Percentiles rank a stretch among this genome's conserved stretches.
phyloP scores from a whole-genome alignment of 2,329 filamentous ascomycete genomes.

The Fusarium sp. region DNA sequence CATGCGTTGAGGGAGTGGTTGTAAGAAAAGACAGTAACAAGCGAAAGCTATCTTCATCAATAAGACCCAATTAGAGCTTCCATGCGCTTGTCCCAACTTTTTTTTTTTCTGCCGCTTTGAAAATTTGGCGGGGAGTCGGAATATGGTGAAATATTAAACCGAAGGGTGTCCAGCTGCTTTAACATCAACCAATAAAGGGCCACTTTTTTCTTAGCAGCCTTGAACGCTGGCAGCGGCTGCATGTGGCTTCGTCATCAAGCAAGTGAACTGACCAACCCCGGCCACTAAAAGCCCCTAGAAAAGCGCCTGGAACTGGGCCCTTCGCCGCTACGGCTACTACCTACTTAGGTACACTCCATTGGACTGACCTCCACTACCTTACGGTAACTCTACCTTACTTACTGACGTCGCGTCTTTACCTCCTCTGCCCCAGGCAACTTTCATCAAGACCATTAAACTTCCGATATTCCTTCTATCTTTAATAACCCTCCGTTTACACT shows the following conservation, averaged over 20 bases:
- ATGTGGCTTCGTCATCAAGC: slow-evolving; percentile 45
- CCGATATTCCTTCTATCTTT: slow-evolving; percentile 4
- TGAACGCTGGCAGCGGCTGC: slow-evolving; percentile 1
- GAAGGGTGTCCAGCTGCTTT: neutral
- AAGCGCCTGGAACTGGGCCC: slow-evolving; percentile 19
- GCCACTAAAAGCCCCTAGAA: slow-evolving; percentile 37
- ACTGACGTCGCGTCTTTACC: slow-evolving; percentile 38
- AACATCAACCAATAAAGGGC: slow-evolving; percentile 12
- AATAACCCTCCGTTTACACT: slow-evolving; percentile 1
- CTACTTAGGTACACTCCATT: slow-evolving; percentile 5
- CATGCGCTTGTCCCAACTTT: slow-evolving; percentile 35
- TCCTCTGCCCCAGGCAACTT: slow-evolving; percentile 38
- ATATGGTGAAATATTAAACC: slow-evolving; percentile 20
- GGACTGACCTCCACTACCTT: neutral
- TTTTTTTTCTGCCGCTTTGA: slow-evolving; percentile 46
- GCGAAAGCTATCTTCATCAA: slow-evolving; percentile 24
- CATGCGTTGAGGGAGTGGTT: neutral
- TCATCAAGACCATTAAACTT: slow-evolving; percentile 8
- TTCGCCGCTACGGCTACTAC: slow-evolving; percentile 19
- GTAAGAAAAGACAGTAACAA: slow-evolving; percentile 11
- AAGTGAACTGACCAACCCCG: slow-evolving; percentile 38
- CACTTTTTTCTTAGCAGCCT: slow-evolving; percentile 3
- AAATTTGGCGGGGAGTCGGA: slow-evolving; percentile 50
- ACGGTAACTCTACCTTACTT: slow-evolving; percentile 13
- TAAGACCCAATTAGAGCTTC: slow-evolving; percentile 34